phyloP scores from a whole-genome alignment of 768 basidiomycete genomes.

The Leccinum subtestaceum region DNA sequence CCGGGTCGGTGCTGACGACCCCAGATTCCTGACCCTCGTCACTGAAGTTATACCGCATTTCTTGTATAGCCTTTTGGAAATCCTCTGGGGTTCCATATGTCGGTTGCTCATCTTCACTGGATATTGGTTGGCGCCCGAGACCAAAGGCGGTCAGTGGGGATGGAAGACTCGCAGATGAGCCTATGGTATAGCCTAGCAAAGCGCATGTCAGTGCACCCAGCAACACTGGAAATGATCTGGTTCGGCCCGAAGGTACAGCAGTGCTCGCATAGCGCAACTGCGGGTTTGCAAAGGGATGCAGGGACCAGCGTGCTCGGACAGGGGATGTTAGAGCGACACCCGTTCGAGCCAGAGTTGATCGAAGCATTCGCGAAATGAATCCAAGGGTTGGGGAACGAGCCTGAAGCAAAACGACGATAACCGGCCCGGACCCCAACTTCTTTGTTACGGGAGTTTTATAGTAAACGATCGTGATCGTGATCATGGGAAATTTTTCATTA shows the following conservation, averaged over 20 bases:
- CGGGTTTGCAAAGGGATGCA: not conserved
- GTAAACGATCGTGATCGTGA: not conserved
- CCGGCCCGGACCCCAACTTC: not conserved
- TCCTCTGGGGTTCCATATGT: slow-evolving; percentile 53
- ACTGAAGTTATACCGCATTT: slow-evolving; percentile 41
- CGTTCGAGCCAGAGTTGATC: slow-evolving; percentile 6
- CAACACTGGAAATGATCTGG: slow-evolving; percentile 3
- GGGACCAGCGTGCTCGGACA: not conserved
- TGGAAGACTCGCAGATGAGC: slow-evolving; percentile 6
- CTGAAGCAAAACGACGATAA: not conserved
- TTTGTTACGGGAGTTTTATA: not conserved
- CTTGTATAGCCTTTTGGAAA: slow-evolving; percentile 50
- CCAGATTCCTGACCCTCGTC: not conserved
- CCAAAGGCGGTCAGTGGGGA: slow-evolving; percentile 6
- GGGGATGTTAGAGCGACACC: not conserved
- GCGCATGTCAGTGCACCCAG: slow-evolving; percentile 21
- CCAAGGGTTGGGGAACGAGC: not conserved
- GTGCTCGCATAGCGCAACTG: slow-evolving; percentile 13
- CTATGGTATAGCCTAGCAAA: slow-evolving; percentile 26
- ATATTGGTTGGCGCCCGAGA: not conserved
- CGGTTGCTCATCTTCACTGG: slow-evolving; percentile 16
- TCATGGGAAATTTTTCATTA: not conserved
- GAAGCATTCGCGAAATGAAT: slow-evolving; percentile 11
- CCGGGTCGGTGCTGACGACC: slow-evolving; percentile 48
- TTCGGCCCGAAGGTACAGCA: not conserved